phyloP scores from a whole-genome alignment of 2,329 filamentous ascomycete genomes.

The Colletotrichum higginsianum region DNA sequence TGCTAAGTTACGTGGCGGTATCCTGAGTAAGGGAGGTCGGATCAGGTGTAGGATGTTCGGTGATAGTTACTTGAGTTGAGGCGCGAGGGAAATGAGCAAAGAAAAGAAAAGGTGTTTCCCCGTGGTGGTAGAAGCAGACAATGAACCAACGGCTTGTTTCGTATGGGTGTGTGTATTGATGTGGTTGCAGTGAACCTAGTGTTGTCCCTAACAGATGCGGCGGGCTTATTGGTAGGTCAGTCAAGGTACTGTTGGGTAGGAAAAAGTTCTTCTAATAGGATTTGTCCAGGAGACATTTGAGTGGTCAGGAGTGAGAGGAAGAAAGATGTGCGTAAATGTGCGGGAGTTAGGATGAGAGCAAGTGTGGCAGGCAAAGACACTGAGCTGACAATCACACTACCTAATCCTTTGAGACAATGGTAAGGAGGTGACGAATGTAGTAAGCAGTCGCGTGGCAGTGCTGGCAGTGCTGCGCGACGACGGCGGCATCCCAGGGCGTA shows the following conservation, averaged over 20 bases:
- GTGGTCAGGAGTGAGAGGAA: neutral
- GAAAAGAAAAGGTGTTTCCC: neutral
- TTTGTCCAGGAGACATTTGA: neutral
- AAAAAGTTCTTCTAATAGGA: neutral
- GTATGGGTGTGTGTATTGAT: neutral
- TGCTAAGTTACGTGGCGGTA: slow-evolving; percentile 10
- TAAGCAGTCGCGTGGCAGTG: slow-evolving; percentile 40
- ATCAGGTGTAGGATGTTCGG: neutral
- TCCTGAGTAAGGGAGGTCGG: slow-evolving; percentile 2
- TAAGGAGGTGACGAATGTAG: slow-evolving; percentile 22
- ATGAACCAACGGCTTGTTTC: slow-evolving; percentile 13
- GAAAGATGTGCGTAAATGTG: neutral
- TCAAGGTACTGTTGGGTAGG: neutral
- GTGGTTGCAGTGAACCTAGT: neutral
- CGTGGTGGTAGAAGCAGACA: slow-evolving; percentile 4
- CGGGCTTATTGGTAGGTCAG: neutral
- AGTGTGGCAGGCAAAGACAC: neutral
- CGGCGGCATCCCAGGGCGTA: slow-evolving; percentile 9
- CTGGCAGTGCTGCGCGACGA: slow-evolving; percentile 8
- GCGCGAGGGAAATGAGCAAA: neutral
- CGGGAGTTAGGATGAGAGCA: neutral
- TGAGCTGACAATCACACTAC: too few relatives aligned
- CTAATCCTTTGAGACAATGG: neutral
- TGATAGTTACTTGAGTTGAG: neutral
- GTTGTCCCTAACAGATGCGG: neutral